Base-by-base conservation (phyloP, 495 filamentous ascomycete genomes). In the Lasiosphaeriaceae sp. region DNA sequence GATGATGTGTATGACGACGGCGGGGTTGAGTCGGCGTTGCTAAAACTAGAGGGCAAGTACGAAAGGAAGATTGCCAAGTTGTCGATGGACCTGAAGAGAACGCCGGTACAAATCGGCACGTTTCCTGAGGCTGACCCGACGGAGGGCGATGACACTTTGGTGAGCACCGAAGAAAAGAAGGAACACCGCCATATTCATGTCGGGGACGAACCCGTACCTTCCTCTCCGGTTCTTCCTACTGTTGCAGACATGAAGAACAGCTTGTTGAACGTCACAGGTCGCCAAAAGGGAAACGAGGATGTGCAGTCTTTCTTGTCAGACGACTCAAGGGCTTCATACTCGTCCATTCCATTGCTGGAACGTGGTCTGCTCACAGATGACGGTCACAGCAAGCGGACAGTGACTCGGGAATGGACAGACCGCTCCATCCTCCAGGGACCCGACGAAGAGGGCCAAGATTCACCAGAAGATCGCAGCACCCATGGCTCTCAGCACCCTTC, bases 1-100 rank as follows among this genome's bases (percentile, higher is more conserved):
- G 95, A 99, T 67, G 89, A 93, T 57, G 58, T 71, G 21, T 80
- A 86, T 52, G 89, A 90, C 53, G 90, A 94, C 69, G 93, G 92
- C n/a, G 92, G 93, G 19, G 82, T 97, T 48, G 94, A 97, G 66
- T 90, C 92, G 14, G 91, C 94, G 6, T 66, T 99, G 58, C 72
- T 93, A 58, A 97, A 97, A 63, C 80, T 99, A 3, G 95, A 99
- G 75, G 94, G 94, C 6, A 92, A 87, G 63, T 95, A 84, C 71
- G 78, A 86, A 59, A 86, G 77, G 63, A 73, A 67, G 54, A 63
- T 64, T n/a, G 48, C 60, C 56, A 72, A 68, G 58, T 62, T 73
- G 54, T 74, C 76, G 1, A 73, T 75, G 58, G 70, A 73, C 19
- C 62, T 71, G 9, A 57, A 66, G 11, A 64, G 51, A 22, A 63